phyloP scores from a whole-genome alignment of 1,139 yeast genomes.

The Geotrichum fermentans region DNA sequence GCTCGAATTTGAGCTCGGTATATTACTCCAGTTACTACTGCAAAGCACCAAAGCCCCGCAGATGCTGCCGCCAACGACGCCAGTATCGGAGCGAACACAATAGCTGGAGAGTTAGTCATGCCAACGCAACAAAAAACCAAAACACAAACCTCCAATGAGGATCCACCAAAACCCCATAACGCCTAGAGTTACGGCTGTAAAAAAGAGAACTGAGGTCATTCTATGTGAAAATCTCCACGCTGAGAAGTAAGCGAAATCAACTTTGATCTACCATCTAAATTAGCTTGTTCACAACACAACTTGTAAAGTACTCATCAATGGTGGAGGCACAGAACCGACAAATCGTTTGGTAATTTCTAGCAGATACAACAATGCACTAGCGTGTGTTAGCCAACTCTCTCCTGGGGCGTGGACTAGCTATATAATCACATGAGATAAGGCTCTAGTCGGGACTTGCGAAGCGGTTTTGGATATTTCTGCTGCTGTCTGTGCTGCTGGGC shows the following conservation, averaged over 20 bases:
- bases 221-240: neutral
- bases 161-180: slow-evolving; percentile 3
- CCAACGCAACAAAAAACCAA: neutral
- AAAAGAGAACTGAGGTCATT: neutral
- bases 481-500: neutral
- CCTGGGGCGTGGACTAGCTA: too few species aligned
- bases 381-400: too few species aligned
- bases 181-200: slow-evolving; percentile 1
- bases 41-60: neutral
- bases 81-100: slow-evolving; percentile 5
- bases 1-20: too few species aligned
- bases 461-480: neutral
- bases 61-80: slow-evolving; percentile 2
- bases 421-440: slow-evolving; percentile 15
- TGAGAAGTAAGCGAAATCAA: neutral
- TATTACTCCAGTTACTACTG: too few species aligned
- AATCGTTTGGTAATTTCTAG: slow-evolving; percentile 9
- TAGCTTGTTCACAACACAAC: too few species aligned
- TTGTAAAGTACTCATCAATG: too few species aligned
- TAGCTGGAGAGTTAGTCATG: neutral
- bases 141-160: slow-evolving; percentile 2
- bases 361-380: slow-evolving; percentile 6
- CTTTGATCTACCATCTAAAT: neutral
- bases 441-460: slow-evolving; percentile 14
- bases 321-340: too few species aligned